Base-by-base conservation (phyloP, 2,329 filamentous ascomycete species). In the Cercospora nicotianae region DNA sequence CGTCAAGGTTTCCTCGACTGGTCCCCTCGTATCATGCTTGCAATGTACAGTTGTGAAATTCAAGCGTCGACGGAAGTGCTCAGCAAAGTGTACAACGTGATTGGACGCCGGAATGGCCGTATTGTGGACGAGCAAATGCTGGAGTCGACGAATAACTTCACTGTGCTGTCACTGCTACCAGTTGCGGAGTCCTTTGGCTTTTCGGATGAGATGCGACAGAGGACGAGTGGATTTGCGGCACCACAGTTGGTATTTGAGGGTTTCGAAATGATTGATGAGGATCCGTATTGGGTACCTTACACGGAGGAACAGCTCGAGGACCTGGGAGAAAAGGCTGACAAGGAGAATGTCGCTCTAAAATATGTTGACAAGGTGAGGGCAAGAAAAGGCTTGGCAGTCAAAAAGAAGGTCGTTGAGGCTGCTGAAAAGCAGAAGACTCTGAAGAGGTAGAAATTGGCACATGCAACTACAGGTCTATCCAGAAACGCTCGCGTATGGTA, bases 31-130 rank as follows among this genome's bases (percentile, higher is more conserved):
- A 87, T 99, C 73, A 88, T 98, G 82, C 88, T 99, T 55, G 95
- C 95, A 62, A 98, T 98, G 93, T 99, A 99, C 83, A 93, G 89
- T 65, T 97, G 94, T 79, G 95, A 98, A 79, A 98, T 99, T 75
- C 95, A 98, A 85, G 93, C 94, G 31, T 94, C 92, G 23, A 89
- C 94, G 75, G 95, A 98, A 80, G 95, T 98, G 51, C 88, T 99
- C 5, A 95, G 95, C 23, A 90, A 93, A 31, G 95, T 98, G 36
- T 99, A 99, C 84, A 92, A 92, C 73, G 94, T 98, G n/a, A 89
- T 99, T n/a, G 97, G 94, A 33, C 90, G 94, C 1, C 91, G 95
- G 5, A 90, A 94, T 36, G 95, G 95, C 28, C 90, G 90, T 42
- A 96, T 99, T 63, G 87, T 96, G 23, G 91, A 91, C 9, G 95